phyloP scores from a whole-genome alignment of 495 filamentous ascomycete genomes.

The Filosporella fistucella region DNA sequence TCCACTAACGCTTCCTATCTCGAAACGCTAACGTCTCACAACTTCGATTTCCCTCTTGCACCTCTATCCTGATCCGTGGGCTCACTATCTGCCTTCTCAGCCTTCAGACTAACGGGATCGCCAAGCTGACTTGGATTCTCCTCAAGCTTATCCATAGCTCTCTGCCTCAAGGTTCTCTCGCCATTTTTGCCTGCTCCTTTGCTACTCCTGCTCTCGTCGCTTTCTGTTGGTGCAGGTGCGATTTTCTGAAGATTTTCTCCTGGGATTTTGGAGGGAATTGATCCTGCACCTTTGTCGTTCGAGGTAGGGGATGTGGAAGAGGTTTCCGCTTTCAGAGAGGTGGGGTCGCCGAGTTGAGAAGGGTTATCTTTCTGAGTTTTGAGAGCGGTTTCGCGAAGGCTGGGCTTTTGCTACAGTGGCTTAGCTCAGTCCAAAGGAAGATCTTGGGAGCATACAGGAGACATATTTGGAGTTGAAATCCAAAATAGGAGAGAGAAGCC shows the following conservation, averaged over 20 bases:
- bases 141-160: constrained; percentile 30
- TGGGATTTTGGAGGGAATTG: not conserved
- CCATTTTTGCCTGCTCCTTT: not conserved
- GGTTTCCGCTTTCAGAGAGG: constrained; percentile 37
- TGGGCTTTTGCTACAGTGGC: constrained; percentile 1
- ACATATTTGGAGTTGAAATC: too few species aligned
- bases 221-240: constrained; percentile 9
- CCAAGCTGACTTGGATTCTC: constrained; percentile 37
- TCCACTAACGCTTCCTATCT: too few species aligned
- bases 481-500: too few species aligned
- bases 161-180: constrained; percentile 24
- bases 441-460: too few species aligned
- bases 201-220: too few species aligned
- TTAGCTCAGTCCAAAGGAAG: not conserved
- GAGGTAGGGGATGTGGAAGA: constrained; percentile 4
- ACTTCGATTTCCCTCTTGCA: constrained; percentile 10
- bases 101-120: constrained; percentile 37
- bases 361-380: constrained; percentile 30
- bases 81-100: constrained; percentile 27
- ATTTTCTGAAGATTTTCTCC: constrained; percentile 1
- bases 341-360: constrained; percentile 36
- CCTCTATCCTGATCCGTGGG: constrained; percentile 14
- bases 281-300: constrained; percentile 1
- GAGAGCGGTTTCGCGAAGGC: constrained; percentile 15
- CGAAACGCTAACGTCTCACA: too few species aligned